phyloP scores from a whole-genome alignment of 257 asterid genomes.

The Scutellaria barbata region DNA sequence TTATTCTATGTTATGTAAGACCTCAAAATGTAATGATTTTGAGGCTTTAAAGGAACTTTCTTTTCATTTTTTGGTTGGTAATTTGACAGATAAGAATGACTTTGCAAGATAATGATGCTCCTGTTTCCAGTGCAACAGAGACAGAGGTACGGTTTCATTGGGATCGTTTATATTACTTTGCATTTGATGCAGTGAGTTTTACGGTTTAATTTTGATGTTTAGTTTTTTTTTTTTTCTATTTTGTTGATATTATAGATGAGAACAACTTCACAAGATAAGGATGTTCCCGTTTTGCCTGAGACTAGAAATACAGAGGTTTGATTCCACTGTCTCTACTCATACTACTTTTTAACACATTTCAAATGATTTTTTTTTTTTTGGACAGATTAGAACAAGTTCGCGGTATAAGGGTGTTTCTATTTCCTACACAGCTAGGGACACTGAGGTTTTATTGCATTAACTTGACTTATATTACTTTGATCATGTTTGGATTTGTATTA shows the following conservation, averaged over 20 bases:
- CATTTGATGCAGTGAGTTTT: conserved; percentile 6
- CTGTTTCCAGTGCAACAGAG: neutral
- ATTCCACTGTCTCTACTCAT: too few relatives aligned
- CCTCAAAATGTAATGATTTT: conserved; percentile 8
- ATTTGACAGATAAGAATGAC: conserved; percentile 20
- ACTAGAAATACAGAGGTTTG: too few relatives aligned
- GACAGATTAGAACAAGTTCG: conserved; percentile 39
- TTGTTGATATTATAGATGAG: too few relatives aligned
- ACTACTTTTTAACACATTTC: too few relatives aligned
- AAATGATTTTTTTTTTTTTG: neutral
- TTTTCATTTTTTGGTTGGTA: neutral
- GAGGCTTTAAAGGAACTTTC: neutral
- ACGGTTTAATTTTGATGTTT: too few relatives aligned
- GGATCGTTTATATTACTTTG: neutral
- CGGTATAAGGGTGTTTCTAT: conserved; percentile 34
- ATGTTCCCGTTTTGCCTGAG: too few relatives aligned
- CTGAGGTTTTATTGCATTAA: conserved; percentile 21
- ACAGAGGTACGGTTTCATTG: neutral
- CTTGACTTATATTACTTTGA: neutral
- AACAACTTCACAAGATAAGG: too few relatives aligned
- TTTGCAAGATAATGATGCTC: conserved; percentile 22
- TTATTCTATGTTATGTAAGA: conserved; percentile 39
- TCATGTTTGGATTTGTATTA: too few relatives aligned
- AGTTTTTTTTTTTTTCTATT: neutral
- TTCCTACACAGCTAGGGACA: conserved; percentile 14